A percentile compares a stretch with the other conserved stretches of the same genome.
Conservation (phyloP, 169 alveolate species). For the Plasmodium adleri region DNA sequence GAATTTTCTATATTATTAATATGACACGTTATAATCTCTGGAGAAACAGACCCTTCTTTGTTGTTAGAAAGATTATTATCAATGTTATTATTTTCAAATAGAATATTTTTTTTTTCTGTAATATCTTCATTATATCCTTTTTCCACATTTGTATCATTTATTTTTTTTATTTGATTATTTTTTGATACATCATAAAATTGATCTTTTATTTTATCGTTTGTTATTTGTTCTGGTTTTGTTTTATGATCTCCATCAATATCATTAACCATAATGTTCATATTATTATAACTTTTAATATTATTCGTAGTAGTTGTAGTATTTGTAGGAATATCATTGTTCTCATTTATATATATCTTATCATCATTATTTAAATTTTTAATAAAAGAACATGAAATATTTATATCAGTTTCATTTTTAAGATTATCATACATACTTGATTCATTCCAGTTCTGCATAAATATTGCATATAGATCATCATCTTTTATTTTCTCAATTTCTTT, state of each 20-base stretch:
- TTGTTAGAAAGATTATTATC: neutral
- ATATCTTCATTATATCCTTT: neutral
- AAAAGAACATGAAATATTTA: slow-evolving; percentile 35
- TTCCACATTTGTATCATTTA: neutral
- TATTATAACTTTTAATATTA: neutral
- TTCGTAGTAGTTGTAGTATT: neutral
- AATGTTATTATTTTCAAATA: neutral
- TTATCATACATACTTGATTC: slow-evolving; percentile 30
- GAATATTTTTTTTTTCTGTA: neutral
- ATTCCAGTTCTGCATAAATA: slow-evolving; percentile 75
- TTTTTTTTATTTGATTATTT: too few species aligned
- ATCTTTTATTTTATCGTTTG: too few species aligned
- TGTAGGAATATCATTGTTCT: neutral
- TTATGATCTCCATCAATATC: too few species aligned
- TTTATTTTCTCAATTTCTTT: slow-evolving; percentile 73
- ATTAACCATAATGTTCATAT: too few species aligned
- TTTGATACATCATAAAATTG: too few species aligned
- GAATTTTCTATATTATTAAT: neutral
- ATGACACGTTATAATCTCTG: too few species aligned
- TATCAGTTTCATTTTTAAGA: neutral
- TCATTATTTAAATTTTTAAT: slow-evolving; percentile 27
- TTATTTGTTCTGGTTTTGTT: too few species aligned
- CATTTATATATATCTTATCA: neutral
- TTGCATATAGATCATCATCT: slow-evolving; percentile 72
- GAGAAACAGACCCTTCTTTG: neutral